A percentile compares a stretch with the other conserved stretches of the same genome.
phyloP scores from a whole-genome alignment of 148 eudicot species.

The Rhododendron kiyosumense region DNA sequence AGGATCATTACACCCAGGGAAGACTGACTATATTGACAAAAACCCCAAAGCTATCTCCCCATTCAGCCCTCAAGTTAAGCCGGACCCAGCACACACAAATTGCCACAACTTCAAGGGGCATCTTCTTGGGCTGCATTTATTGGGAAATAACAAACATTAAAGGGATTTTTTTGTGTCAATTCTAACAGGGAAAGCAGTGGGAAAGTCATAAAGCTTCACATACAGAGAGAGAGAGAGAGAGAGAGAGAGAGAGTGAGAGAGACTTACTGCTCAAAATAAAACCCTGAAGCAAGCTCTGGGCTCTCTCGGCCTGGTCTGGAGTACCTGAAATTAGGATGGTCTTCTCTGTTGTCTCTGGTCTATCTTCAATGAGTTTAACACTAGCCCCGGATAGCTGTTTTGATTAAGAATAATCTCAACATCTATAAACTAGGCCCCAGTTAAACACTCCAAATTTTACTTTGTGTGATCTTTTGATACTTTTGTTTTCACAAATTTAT shows the following conservation, averaged over 20 bases:
- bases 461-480: neutral
- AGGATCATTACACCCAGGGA: neutral
- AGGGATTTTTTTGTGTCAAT: neutral
- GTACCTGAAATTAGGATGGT: slow-evolving; percentile 81
- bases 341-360: slow-evolving; percentile 60
- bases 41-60: neutral
- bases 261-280: slow-evolving; percentile 92
- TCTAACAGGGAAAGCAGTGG: neutral
- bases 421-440: neutral
- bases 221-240: neutral
- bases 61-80: neutral
- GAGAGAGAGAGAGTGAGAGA: neutral
- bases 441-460: neutral
- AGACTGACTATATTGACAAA: neutral
- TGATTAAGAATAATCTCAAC: neutral
- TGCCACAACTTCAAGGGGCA: slow-evolving; percentile 17
- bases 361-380: slow-evolving; percentile 73
- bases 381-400: slow-evolving; percentile 94
- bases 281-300: slow-evolving; percentile 97
- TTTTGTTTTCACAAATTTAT: neutral
- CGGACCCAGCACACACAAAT: neutral
- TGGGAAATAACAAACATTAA: neutral
- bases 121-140: slow-evolving; percentile 42
- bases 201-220: neutral
- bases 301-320: slow-evolving; percentile 96